Evolutionary conservation across 208 protist species (phyloP).

Genomic region (Acanthamoeba quina): DNA sequence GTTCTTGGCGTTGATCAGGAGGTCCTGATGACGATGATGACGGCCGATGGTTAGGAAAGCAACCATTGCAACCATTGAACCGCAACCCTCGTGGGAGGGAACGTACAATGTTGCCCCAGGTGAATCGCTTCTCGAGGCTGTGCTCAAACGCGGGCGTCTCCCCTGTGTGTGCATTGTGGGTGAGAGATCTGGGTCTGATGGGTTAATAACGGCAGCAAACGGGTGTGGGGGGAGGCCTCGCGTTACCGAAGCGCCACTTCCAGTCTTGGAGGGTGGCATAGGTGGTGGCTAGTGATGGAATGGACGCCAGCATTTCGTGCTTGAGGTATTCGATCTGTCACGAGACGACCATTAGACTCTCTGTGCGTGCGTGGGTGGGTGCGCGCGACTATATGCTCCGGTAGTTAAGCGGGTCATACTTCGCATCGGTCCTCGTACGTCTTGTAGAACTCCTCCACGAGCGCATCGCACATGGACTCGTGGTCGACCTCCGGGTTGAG

Average conservation of each 20-base stretch:
- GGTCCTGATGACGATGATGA: background rate
- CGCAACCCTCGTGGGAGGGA: no score
- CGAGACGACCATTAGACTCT: background rate
- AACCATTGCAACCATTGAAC: no score
- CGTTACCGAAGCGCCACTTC: constrained; percentile 68
- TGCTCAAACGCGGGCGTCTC: constrained; percentile 71
- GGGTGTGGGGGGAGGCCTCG: background rate
- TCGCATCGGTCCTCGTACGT: constrained; percentile 51
- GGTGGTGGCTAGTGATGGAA: background rate
- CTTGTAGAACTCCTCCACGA: constrained; percentile 65
- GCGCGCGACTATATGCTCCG: no score
- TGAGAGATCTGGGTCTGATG: background rate
- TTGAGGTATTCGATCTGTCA: constrained; percentile 60
- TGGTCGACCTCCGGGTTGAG: constrained; percentile 63
- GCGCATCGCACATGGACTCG: constrained; percentile 38
- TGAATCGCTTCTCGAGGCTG: constrained; percentile 57
- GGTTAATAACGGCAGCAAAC: background rate
- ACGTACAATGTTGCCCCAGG: constrained; percentile 67
- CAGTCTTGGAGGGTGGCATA: constrained; percentile 51
- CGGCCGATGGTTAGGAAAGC: no score
- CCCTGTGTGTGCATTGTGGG: background rate
- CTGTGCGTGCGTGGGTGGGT: no score
- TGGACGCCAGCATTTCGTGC: constrained; percentile 9
- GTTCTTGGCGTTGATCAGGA: constrained; percentile 35
- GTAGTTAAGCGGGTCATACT: background rate